Conservation (phyloP, 129 eudicot genomes). For the Deinandra increscens region DNA sequence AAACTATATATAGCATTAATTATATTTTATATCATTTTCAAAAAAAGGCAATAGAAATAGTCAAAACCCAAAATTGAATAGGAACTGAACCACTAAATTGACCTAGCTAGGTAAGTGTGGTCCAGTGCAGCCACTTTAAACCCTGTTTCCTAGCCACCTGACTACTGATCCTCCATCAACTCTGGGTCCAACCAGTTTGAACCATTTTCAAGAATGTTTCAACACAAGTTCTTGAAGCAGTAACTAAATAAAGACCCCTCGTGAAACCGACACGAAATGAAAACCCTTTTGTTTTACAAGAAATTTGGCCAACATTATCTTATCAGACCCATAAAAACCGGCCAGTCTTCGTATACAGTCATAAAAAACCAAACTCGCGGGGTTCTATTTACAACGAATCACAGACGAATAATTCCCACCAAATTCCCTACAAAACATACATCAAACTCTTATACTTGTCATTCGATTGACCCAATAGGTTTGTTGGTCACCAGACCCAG, state of each 20-base stretch:
- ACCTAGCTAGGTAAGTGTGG: background rate
- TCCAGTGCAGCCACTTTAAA: background rate
- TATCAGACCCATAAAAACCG: slow-evolving; percentile 17
- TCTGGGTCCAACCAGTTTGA: background rate
- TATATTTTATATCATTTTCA: background rate
- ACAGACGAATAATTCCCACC: slow-evolving; percentile 16
- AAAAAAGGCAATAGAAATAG: background rate
- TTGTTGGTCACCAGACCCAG: slow-evolving; percentile 4
- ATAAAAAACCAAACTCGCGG: slow-evolving; percentile 20
- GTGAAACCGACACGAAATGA: background rate
- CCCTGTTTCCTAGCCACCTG: background rate
- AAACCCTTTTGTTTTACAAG: slow-evolving; percentile 15
- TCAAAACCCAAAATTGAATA: background rate
- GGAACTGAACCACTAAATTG: background rate
- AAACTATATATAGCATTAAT: background rate
- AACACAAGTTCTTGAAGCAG: background rate
- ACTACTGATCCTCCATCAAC: background rate
- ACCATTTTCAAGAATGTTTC: slow-evolving; percentile 9
- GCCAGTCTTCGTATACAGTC: slow-evolving; percentile 28
- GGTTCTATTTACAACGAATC: slow-evolving; percentile 35
- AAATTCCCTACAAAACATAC: slow-evolving; percentile 4
- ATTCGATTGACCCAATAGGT: slow-evolving; percentile 3
- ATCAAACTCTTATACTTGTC: slow-evolving; percentile 4
- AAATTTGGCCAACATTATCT: slow-evolving; percentile 21
- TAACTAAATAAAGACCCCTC: background rate